A percentile compares a stretch with the other conserved stretches of the same genome.
Evolutionary conservation across 441 rosid species (phyloP).

Genomic region (Lepidium campestre): DNA sequence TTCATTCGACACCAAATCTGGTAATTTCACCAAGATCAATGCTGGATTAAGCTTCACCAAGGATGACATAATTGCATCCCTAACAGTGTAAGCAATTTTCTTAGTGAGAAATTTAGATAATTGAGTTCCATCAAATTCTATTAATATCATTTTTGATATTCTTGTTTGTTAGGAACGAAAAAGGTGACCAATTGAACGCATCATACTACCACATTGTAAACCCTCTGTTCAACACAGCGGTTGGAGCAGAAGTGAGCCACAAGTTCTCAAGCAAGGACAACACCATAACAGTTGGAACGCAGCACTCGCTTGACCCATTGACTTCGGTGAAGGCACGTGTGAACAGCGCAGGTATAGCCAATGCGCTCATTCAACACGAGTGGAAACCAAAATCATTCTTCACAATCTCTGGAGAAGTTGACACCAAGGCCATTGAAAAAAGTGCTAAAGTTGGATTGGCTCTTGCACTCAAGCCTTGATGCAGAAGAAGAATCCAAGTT

Average conservation of each 20-base stretch:
- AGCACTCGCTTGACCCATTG: constrained; percentile 68
- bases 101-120: not conserved
- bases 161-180: constrained; percentile 57
- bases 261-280: constrained; percentile 69
- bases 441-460: constrained; percentile 86
- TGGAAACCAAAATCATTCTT: constrained; percentile 82
- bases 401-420: constrained; percentile 79
- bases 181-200: constrained; percentile 59
- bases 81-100: constrained; percentile 61
- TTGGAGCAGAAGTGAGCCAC: constrained; percentile 77
- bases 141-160: not conserved
- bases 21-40: constrained; percentile 67
- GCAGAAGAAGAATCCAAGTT: not conserved
- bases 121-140: too few species aligned
- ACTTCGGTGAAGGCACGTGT: constrained; percentile 59
- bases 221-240: constrained; percentile 49
- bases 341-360: constrained; percentile 68
- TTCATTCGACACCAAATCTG: constrained; percentile 75
- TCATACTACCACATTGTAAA: constrained; percentile 75
- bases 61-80: constrained; percentile 61
- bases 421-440: constrained; percentile 76
- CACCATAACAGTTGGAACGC: constrained; percentile 73
- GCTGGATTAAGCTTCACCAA: constrained; percentile 68
- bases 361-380: constrained; percentile 84
- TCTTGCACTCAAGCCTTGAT: constrained; percentile 76